Percentiles rank a stretch among this genome's conserved stretches.
Evolutionary conservation across 2,329 filamentous ascomycete species (phyloP).

Genomic region (Penicillium olsonii): DNA sequence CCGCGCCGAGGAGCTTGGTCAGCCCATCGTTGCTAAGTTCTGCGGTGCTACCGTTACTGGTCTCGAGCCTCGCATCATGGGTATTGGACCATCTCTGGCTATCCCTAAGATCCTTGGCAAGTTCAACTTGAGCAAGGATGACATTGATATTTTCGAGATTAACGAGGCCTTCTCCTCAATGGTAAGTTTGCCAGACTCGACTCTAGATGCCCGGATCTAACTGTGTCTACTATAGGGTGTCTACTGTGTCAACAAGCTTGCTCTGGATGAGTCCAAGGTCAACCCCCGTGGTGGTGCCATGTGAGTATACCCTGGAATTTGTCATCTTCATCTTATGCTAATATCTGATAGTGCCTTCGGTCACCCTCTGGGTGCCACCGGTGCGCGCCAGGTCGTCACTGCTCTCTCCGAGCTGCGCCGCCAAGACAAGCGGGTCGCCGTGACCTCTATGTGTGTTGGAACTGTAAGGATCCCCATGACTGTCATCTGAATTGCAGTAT

Average conservation of each 20-base stretch:
- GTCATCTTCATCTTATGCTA: constrained; percentile 4
- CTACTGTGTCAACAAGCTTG: constrained; percentile 83
- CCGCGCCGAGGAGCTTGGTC: constrained; percentile 78
- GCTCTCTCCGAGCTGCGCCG: constrained; percentile 82
- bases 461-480: constrained; percentile 63
- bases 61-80: constrained; percentile 88
- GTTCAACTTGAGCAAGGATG: constrained; percentile 64
- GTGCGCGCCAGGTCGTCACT: constrained; percentile 86
- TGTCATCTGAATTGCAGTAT: neutral
- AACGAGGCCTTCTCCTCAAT: constrained; percentile 89
- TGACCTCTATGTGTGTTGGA: constrained; percentile 92
- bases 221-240: constrained; percentile 65
- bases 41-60: constrained; percentile 80
- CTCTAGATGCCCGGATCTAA: neutral
- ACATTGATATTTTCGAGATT: constrained; percentile 47
- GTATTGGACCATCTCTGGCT: constrained; percentile 84
- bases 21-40: constrained; percentile 85
- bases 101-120: constrained; percentile 86
- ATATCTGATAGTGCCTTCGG: constrained; percentile 67
- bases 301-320: constrained; percentile 28
- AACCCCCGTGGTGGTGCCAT: constrained; percentile 95
- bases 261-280: constrained; percentile 77
- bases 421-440: constrained; percentile 75
- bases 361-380: constrained; percentile 87
- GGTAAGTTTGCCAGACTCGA: constrained; percentile 22